Base-by-base conservation (phyloP, 2,329 filamentous ascomycete species). In the Herpotrichia juniperi region DNA sequence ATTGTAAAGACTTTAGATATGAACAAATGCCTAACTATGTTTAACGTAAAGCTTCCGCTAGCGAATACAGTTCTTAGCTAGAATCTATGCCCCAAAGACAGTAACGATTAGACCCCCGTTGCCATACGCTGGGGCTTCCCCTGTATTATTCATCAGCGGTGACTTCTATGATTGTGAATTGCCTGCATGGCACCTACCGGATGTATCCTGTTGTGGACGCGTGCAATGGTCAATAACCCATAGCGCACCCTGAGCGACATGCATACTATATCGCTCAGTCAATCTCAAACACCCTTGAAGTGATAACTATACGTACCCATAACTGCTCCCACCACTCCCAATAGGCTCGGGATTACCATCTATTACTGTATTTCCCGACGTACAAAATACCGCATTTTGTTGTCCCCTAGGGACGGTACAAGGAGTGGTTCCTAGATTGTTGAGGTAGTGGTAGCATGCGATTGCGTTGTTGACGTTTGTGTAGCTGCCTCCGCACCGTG, bases 391-490 rank as follows among this genome's bases (percentile, higher is more conserved):
- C 12, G 16, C 16, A 7, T 10, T 14, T 14, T n/a, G 31, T n/a
- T 34, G 31, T 10, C 31, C 16, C 12, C 16, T 14, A 34, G 31
- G 31, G 16, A 34, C 45, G n/a, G 31, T 46, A 24, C 57, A 58
- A 14, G 11, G 26, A 8, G 35, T 49, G 2, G 37, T 53, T 8
- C 48, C 57, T 1, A 60, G 42, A 12, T 32, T 51, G 12, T 25
- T 46, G 11, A 58, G 42, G 43, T 61, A 61, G 22, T 58, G 32
- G 40, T 43, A 56, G 48, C 56, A 61, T 11, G 49, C 42, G n/a
- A 61, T 55, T 1, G 49, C 40, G 22, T 51, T 50, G n/a, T 50
- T 47, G 22, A 58, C 58, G 11, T 50, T 46, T 12, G 24, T 24
- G n/a, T 58, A 50, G 26, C 34, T 32, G 11, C 11, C 37, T 17